phyloP scores from a whole-genome alignment of 805 yeast species.

The Candida pini region DNA sequence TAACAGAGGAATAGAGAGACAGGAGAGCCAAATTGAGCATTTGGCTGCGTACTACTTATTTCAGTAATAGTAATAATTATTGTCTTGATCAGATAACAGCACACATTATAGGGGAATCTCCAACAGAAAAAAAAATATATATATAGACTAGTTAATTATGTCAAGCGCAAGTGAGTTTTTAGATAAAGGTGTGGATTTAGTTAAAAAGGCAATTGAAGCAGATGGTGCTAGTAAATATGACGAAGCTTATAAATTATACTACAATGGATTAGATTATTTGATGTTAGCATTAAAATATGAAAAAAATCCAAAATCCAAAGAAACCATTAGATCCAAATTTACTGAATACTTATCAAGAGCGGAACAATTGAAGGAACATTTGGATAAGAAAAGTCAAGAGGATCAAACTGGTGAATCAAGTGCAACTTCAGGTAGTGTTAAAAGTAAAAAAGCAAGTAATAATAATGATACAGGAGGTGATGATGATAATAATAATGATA shows the following conservation, averaged over 20 bases:
- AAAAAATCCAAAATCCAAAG: conserved; percentile 85
- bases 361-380: conserved; percentile 85
- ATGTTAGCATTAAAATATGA: conserved; percentile 95
- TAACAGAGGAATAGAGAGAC: no score
- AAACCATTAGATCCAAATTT: conserved; percentile 79
- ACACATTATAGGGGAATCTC: not conserved
- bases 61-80: no score
- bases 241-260: conserved; percentile 90
- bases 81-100: no score
- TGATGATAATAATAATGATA: conserved; percentile 61
- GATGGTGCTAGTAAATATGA: conserved; percentile 86
- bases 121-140: no score
- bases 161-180: conserved; percentile 57
- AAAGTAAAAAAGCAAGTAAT: conserved; percentile 41
- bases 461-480: conserved; percentile 30
- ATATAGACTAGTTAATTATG: no score
- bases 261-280: conserved; percentile 87
- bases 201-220: conserved; percentile 91
- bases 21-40: no score
- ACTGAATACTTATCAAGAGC: conserved; percentile 91
- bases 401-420: conserved; percentile 46
- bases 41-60: no score
- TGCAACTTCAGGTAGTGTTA: conserved; percentile 53
- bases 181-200: conserved; percentile 90
- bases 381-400: conserved; percentile 53